Percentiles rank a stretch among this genome's conserved stretches.
Conservation (phyloP, 768 basidiomycete genomes). For the Favolaschia claudopus region DNA sequence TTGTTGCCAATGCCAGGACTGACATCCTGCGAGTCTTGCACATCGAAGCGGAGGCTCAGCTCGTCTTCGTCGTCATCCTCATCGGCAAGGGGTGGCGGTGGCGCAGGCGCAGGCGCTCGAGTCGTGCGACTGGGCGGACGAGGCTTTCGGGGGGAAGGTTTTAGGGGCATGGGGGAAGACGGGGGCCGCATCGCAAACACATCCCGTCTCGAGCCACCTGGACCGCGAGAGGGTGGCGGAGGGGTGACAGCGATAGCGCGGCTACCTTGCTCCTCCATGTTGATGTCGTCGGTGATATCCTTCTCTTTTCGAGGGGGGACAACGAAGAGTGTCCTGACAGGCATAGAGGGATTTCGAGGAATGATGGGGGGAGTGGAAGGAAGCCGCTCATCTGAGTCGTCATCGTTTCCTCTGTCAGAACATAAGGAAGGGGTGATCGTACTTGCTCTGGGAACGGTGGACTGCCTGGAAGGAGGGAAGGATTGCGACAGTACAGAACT, state of each 20-base stretch:
- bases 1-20: neutral
- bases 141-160: constrained; percentile 61
- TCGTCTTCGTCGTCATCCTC: constrained; percentile 37
- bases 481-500: constrained; percentile 29
- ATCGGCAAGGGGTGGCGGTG: constrained; percentile 27
- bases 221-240: constrained; percentile 21
- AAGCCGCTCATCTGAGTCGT: constrained; percentile 55
- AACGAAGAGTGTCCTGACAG: constrained; percentile 16
- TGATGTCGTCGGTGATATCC: constrained; percentile 47
- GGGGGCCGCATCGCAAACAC: constrained; percentile 69
- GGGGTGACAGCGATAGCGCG: constrained; percentile 17
- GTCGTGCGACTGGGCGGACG: constrained; percentile 64
- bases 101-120: constrained; percentile 36
- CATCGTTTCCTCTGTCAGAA: constrained; percentile 73
- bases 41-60: constrained; percentile 19
- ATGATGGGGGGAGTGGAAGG: constrained; percentile 57
- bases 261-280: constrained; percentile 37
- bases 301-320: constrained; percentile 12
- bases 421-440: constrained; percentile 72
- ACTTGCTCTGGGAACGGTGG: constrained; percentile 14
- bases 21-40: neutral
- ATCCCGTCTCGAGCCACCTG: constrained; percentile 29
- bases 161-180: constrained; percentile 65
- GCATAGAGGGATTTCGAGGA: constrained; percentile 7
- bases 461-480: constrained; percentile 26